Conservation (phyloP, 208 protist genomes). For the Kentomonas sorsogonicus region DNA sequence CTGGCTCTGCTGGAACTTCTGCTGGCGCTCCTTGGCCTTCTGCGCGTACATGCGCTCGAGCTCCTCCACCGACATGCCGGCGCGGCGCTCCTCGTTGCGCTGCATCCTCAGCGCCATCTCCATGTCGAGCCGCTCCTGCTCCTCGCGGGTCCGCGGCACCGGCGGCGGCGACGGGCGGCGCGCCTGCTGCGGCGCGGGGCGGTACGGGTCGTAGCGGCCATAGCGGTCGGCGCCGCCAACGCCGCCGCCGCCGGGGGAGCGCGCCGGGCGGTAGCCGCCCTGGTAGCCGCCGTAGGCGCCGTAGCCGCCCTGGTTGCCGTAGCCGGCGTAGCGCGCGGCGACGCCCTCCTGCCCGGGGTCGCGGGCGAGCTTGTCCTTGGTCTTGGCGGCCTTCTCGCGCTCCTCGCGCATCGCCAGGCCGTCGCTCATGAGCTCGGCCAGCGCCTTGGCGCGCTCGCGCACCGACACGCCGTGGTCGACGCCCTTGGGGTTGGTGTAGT, state of each 20-base stretch:
- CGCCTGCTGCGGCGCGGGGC: slow-evolving; percentile 2
- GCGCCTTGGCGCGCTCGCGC: slow-evolving; percentile 75
- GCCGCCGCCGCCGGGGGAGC: neutral
- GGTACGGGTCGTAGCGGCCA: slow-evolving; percentile 25
- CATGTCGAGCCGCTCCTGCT: slow-evolving; percentile 85
- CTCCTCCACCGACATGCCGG: slow-evolving; percentile 52
- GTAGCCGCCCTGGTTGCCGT: slow-evolving; percentile 20
- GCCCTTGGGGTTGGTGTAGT: slow-evolving; percentile 82
- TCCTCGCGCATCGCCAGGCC: slow-evolving; percentile 71
- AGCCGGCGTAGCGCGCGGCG: slow-evolving; percentile 18
- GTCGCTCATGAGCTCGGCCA: slow-evolving; percentile 79
- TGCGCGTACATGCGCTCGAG: slow-evolving; percentile 69
- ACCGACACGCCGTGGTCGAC: slow-evolving; percentile 87
- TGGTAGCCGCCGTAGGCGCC: slow-evolving; percentile 19
- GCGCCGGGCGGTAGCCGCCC: neutral
- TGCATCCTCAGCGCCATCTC: slow-evolving; percentile 81
- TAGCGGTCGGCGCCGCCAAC: slow-evolving; percentile 10
- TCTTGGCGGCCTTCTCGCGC: slow-evolving; percentile 60
- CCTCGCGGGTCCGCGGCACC: slow-evolving; percentile 48
- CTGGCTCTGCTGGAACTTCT: slow-evolving; percentile 6
- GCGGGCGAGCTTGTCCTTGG: slow-evolving; percentile 57
- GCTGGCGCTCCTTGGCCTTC: slow-evolving; percentile 23
- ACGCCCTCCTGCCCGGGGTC: slow-evolving; percentile 33
- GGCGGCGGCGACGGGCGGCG: slow-evolving; percentile 5
- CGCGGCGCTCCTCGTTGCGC: slow-evolving; percentile 76